These are phyloP conservation scores for Coelastrella sp. DNA, from an alignment of 139 green algal species.

Conservation along the genomic window DNA sequence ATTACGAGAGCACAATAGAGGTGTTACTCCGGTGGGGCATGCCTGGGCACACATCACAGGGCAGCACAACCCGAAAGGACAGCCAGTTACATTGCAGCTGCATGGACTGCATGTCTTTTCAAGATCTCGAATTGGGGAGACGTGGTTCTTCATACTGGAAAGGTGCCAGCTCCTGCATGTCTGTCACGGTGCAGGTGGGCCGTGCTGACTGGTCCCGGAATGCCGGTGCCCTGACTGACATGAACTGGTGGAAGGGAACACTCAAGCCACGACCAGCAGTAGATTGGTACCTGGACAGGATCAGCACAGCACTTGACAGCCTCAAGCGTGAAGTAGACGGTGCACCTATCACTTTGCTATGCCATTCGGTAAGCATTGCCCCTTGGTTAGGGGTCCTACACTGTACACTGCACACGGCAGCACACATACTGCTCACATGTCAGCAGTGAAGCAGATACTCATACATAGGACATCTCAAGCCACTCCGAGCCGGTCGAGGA, in stretches of 20 bases:
- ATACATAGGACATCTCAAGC: too few relatives aligned
- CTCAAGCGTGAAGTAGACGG: constrained; percentile 68
- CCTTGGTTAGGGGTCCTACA: too few relatives aligned
- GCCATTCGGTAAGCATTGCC: constrained; percentile 85
- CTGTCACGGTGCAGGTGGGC: constrained; percentile 54
- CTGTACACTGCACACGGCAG: neutral
- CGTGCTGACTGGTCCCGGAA: constrained; percentile 92
- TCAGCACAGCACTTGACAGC: constrained; percentile 72
- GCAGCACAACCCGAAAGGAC: neutral
- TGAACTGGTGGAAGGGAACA: constrained; percentile 92
- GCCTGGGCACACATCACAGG: too few relatives aligned
- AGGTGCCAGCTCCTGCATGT: neutral
- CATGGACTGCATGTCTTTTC: too few relatives aligned
- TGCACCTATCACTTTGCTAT: constrained; percentile 83
- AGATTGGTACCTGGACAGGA: constrained; percentile 90
- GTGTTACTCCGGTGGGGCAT: too few relatives aligned
- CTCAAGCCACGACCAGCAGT: constrained; percentile 93
- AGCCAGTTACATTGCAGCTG: too few relatives aligned
- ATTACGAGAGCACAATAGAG: too few relatives aligned
- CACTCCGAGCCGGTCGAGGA: too few relatives aligned
- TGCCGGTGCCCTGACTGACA: constrained; percentile 82
- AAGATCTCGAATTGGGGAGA: too few relatives aligned
- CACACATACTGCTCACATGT: neutral
- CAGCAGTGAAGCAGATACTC: too few relatives aligned
- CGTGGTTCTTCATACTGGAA: too few relatives aligned